phyloP scores from a whole-genome alignment of 2,329 filamentous ascomycete genomes.

The Paracamarosporium sp. region DNA sequence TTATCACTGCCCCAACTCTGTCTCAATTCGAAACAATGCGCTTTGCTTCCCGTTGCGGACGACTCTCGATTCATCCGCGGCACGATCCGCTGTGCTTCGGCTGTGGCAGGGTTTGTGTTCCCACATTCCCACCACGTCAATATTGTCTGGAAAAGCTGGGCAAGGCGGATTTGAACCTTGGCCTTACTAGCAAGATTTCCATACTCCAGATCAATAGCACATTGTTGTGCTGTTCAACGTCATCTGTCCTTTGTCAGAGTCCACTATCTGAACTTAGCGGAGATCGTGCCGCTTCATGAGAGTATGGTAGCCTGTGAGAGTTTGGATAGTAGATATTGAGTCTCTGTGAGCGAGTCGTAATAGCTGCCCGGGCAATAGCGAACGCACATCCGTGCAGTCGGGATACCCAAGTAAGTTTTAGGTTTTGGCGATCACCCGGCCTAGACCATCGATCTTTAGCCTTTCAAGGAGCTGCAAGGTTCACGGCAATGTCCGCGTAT shows the following conservation, averaged over 20 bases:
- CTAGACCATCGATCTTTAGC: background rate
- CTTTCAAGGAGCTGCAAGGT: background rate
- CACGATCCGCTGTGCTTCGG: slow-evolving; percentile 1
- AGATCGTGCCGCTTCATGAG: background rate
- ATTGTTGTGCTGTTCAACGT: background rate
- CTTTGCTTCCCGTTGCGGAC: background rate
- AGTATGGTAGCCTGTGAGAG: no score
- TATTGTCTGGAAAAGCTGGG: background rate
- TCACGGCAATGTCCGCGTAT: background rate
- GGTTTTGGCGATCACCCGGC: background rate
- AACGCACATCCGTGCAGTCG: background rate
- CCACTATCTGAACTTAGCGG: background rate
- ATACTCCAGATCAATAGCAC: background rate
- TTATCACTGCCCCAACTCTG: background rate
- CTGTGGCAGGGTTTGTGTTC: background rate
- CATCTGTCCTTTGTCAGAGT: background rate
- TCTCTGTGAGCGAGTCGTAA: background rate
- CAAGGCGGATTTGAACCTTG: background rate
- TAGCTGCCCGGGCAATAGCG: background rate
- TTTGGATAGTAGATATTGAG: background rate
- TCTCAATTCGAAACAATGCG: background rate
- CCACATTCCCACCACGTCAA: background rate
- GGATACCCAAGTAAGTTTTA: slow-evolving; percentile 3
- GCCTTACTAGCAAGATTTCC: background rate
- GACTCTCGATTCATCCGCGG: background rate